Conservation (phyloP, 495 filamentous ascomycete species). For the Filosporella fistucella region DNA sequence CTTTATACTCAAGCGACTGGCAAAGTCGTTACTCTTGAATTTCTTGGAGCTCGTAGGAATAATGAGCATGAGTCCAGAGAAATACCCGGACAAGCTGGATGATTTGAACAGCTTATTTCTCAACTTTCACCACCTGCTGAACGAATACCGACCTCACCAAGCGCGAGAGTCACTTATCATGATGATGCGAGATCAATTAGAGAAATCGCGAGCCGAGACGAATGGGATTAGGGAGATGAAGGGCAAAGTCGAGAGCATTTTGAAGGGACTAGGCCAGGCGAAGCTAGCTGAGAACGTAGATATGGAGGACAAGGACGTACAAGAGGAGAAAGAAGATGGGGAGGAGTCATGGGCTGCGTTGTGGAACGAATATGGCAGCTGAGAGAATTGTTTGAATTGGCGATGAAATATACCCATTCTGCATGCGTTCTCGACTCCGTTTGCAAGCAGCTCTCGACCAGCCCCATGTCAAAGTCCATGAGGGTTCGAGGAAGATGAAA, state of each 20-base stretch:
- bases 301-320: conserved; percentile 12
- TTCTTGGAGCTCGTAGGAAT: conserved; percentile 77
- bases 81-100: conserved; percentile 58
- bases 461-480: too few species aligned
- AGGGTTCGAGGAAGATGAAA: too few species aligned
- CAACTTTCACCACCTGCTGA: conserved; percentile 87
- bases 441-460: too few species aligned
- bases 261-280: conserved; percentile 57
- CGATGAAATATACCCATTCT: neutral
- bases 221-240: conserved; percentile 67
- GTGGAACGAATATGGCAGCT: conserved; percentile 17
- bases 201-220: conserved; percentile 70
- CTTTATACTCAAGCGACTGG: conserved; percentile 70
- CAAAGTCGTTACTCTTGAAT: conserved; percentile 77
- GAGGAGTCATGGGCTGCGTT: conserved; percentile 22
- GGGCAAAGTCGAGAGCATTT: conserved; percentile 62
- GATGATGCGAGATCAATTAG: conserved; percentile 88
- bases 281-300: conserved; percentile 22
- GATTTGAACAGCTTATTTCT: conserved; percentile 76
- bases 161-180: conserved; percentile 83
- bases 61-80: conserved; percentile 55
- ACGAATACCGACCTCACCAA: conserved; percentile 94
- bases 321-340: conserved; percentile 9
- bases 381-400: neutral
- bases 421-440: too few species aligned